These are phyloP conservation scores for Craterostigma plantagineum DNA, from an alignment of 257 asterid species.

Conservation along the genomic window DNA sequence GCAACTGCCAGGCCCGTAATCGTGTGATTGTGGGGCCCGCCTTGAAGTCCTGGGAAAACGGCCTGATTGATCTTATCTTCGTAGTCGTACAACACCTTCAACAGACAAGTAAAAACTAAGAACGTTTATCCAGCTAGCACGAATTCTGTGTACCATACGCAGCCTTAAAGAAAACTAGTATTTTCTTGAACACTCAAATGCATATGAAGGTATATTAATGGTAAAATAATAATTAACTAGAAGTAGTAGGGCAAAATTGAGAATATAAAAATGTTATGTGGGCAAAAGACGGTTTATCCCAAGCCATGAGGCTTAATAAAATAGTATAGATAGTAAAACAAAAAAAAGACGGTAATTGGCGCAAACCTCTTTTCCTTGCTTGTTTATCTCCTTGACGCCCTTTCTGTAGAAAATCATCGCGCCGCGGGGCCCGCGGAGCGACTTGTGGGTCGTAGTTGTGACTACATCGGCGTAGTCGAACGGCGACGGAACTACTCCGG, in stretches of 20 bases:
- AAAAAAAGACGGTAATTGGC: too few relatives aligned
- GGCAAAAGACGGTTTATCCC: too few relatives aligned
- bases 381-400: slow-evolving; percentile 85
- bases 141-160: neutral
- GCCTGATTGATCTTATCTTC: slow-evolving; percentile 96
- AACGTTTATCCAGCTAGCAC: neutral
- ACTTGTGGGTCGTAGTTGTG: slow-evolving; percentile 94
- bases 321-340: too few relatives aligned
- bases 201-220: too few relatives aligned
- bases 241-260: too few relatives aligned
- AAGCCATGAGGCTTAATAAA: too few relatives aligned
- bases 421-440: slow-evolving; percentile 97
- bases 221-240: too few relatives aligned
- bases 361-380: slow-evolving; percentile 90
- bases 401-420: slow-evolving; percentile 96
- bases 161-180: too few relatives aligned
- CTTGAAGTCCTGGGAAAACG: slow-evolving; percentile 99
- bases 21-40: slow-evolving; percentile 97
- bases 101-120: neutral
- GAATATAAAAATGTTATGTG: too few relatives aligned
- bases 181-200: too few relatives aligned
- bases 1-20: slow-evolving; percentile 94
- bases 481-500: slow-evolving; percentile 51
- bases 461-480: slow-evolving; percentile 92
- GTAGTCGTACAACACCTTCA: slow-evolving; percentile 73